A percentile compares a stretch with the other conserved stretches of the same genome.
Evolutionary conservation across 2,329 filamentous ascomycete species (phyloP).

Genomic region (Trichophyton verrucosum): DNA sequence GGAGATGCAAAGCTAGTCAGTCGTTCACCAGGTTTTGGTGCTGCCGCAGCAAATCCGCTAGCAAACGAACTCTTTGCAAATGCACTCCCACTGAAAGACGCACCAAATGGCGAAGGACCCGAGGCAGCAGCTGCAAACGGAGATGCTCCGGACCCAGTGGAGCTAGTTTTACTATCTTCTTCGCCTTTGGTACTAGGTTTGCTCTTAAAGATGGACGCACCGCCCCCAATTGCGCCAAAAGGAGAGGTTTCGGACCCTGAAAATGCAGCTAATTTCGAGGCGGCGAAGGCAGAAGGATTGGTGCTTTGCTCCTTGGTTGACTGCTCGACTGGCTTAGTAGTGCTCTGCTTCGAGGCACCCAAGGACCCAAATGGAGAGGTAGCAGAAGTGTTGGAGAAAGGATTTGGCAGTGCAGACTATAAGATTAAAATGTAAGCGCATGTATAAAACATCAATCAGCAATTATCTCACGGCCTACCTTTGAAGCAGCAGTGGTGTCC

Average conservation of each 20-base stretch:
- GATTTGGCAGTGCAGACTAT: slow-evolving; percentile 17
- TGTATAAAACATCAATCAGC: neutral
- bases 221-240: slow-evolving; percentile 45
- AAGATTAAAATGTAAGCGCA: neutral
- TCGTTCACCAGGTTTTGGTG: slow-evolving; percentile 32
- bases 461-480: slow-evolving; percentile 15
- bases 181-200: slow-evolving; percentile 9
- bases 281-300: slow-evolving; percentile 52
- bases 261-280: slow-evolving; percentile 56
- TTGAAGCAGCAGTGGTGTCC: slow-evolving; percentile 2
- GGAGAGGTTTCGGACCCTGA: slow-evolving; percentile 50
- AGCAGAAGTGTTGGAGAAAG: slow-evolving; percentile 33
- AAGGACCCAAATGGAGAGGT: slow-evolving; percentile 33
- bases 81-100: slow-evolving; percentile 21
- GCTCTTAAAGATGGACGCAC: slow-evolving; percentile 28
- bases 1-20: slow-evolving; percentile 60
- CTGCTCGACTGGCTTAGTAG: slow-evolving; percentile 12
- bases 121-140: slow-evolving; percentile 18
- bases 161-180: neutral
- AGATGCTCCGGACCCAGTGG: slow-evolving; percentile 16
- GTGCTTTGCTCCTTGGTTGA: slow-evolving; percentile 27
- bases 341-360: slow-evolving; percentile 17
- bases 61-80: slow-evolving; percentile 28
- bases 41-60: slow-evolving; percentile 38
- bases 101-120: slow-evolving; percentile 27